phyloP scores from a whole-genome alignment of 352 stramenopile species.

The Phytophthora nicotianae region DNA sequence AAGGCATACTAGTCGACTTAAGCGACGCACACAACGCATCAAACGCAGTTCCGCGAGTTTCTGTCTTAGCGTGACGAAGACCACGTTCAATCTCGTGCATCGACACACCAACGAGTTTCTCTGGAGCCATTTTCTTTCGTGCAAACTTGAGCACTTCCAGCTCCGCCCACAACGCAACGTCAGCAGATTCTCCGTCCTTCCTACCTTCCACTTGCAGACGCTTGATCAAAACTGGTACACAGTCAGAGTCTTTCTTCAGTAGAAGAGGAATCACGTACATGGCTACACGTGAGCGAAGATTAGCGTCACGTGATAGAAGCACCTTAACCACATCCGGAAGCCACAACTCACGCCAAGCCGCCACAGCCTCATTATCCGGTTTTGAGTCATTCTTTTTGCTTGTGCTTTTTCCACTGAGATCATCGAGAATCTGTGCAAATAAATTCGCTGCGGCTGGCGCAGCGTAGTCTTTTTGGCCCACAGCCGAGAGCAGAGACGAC shows the following conservation, averaged over 20 bases:
- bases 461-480: conserved; percentile 77
- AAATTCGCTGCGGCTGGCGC: conserved; percentile 64
- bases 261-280: conserved; percentile 81
- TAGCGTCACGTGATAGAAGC: conserved; percentile 54
- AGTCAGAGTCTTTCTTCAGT: conserved; percentile 69
- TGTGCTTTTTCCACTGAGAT: conserved; percentile 20
- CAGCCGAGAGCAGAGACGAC: conserved; percentile 58
- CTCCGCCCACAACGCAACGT: conserved; percentile 71
- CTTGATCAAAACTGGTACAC: conserved; percentile 55
- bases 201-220: conserved; percentile 42
- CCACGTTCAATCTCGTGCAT: conserved; percentile 60
- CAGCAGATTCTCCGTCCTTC: conserved; percentile 24
- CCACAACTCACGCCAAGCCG: conserved; percentile 54
- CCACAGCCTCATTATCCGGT: conserved; percentile 27
- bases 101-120: conserved; percentile 61
- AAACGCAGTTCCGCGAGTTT: conserved; percentile 75
- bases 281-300: conserved; percentile 64
- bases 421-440: conserved; percentile 76
- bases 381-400: conserved; percentile 21
- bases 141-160: conserved; percentile 84
- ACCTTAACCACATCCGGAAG: conserved; percentile 60
- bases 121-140: conserved; percentile 65
- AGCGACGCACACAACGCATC: conserved; percentile 80
- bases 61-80: conserved; percentile 54
- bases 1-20: conserved; percentile 80